These are phyloP conservation scores for Komagataella phaffii DNA, from an alignment of 805 yeast species.

Conservation along the genomic window DNA sequence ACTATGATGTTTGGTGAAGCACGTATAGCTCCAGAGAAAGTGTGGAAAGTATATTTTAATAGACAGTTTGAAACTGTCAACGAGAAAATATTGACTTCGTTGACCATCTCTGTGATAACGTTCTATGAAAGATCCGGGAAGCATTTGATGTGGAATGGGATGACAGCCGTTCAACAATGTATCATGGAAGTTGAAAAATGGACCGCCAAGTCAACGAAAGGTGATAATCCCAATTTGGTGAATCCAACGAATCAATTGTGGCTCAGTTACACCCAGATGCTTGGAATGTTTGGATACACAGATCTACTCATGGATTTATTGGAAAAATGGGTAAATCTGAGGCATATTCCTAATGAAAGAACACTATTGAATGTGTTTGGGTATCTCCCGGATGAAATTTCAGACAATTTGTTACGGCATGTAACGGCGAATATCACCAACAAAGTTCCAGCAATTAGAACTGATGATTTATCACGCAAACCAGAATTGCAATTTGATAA, in stretches of 20 bases:
- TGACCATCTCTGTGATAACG: background rate
- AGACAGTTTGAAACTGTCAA: background rate
- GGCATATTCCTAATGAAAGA: constrained; percentile 21
- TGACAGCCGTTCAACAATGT: constrained; percentile 47
- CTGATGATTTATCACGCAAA: background rate
- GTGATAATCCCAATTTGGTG: constrained; percentile 18
- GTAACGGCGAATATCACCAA: background rate
- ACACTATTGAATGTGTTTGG: background rate
- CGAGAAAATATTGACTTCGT: background rate
- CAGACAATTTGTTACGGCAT: background rate
- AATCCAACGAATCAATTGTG: constrained; percentile 36
- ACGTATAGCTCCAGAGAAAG: background rate
- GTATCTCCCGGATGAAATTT: background rate
- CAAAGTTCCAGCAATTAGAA: background rate
- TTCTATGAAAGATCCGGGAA: background rate
- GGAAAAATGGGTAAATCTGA: constrained; percentile 38
- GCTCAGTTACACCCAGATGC: constrained; percentile 35
- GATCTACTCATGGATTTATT: constrained; percentile 36
- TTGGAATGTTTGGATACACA: constrained; percentile 31
- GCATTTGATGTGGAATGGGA: constrained; percentile 27
- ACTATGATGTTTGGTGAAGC: background rate
- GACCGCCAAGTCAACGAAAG: constrained; percentile 18
- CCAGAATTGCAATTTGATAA: background rate
- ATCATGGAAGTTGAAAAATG: constrained; percentile 37
- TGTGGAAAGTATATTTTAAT: background rate